A percentile compares a stretch with the other conserved stretches of the same genome.
Conservation (phyloP, 2,329 filamentous ascomycete species). For the Penicillium sclerotigenum region DNA sequence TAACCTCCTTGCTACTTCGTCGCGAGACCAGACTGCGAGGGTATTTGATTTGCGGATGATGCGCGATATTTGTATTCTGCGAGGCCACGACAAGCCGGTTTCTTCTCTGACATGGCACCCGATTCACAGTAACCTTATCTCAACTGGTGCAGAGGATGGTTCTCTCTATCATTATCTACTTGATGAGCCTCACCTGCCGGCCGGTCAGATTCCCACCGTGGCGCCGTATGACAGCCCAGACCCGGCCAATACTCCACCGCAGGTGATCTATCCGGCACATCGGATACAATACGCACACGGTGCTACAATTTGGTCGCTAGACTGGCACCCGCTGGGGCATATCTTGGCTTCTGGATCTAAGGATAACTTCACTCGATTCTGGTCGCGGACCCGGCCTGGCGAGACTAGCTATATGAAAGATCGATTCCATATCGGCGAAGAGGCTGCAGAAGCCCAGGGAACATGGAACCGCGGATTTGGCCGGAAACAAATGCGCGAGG, state of each 20-base stretch:
- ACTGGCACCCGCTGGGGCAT: conserved; percentile 96
- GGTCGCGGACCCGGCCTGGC: conserved; percentile 85
- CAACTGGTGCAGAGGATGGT: conserved; percentile 86
- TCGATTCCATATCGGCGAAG: conserved; percentile 91
- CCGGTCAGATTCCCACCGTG: conserved; percentile 66
- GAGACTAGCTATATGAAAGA: conserved; percentile 84
- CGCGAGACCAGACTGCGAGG: conserved; percentile 85
- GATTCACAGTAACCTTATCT: conserved; percentile 81
- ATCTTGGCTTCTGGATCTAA: conserved; percentile 94
- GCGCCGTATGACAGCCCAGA: conserved; percentile 85
- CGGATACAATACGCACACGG: conserved; percentile 84
- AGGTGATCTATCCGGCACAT: conserved; percentile 91
- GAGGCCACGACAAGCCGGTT: conserved; percentile 94
- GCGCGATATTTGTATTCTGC: conserved; percentile 90
- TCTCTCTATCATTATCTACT: conserved; percentile 92
- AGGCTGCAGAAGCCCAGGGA: conserved; percentile 89
- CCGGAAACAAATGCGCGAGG: conserved; percentile 76
- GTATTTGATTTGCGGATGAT: conserved; percentile 97
- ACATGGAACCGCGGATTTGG: conserved; percentile 83
- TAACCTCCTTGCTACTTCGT: conserved; percentile 83
- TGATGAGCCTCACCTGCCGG: conserved; percentile 84
- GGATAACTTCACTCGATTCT: conserved; percentile 94
- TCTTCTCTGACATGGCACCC: conserved; percentile 93
- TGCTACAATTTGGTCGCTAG: conserved; percentile 93
- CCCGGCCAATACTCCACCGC: conserved; percentile 72